phyloP scores from a whole-genome alignment of 768 basidiomycete genomes.

The Lentinula sp. region DNA sequence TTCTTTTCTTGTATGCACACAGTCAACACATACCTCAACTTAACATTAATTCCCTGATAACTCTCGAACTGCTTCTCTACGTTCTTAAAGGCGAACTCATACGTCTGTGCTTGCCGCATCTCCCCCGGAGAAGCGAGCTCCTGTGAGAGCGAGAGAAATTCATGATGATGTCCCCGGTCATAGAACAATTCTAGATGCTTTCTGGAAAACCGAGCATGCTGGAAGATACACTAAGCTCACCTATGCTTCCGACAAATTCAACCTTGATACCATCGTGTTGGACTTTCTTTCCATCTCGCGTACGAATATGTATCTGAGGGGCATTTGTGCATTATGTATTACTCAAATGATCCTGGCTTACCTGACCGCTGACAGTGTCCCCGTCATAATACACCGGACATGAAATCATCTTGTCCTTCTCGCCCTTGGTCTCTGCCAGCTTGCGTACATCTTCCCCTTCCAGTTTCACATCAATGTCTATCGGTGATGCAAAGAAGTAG shows the following conservation, averaged over 20 bases:
- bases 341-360: slow-evolving; percentile 21
- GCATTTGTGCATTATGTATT: neutral
- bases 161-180: slow-evolving; percentile 96
- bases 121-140: slow-evolving; percentile 96
- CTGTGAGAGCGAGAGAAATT: slow-evolving; percentile 92
- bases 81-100: slow-evolving; percentile 97
- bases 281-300: slow-evolving; percentile 92
- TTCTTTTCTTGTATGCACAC: neutral
- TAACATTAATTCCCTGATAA: slow-evolving; percentile 97
- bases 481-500: slow-evolving; percentile 87
- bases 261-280: slow-evolving; percentile 97
- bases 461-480: slow-evolving; percentile 88
- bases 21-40: slow-evolving; percentile 63
- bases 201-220: neutral
- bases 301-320: slow-evolving; percentile 74
- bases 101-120: slow-evolving; percentile 93
- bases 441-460: slow-evolving; percentile 84
- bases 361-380: slow-evolving; percentile 86
- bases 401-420: slow-evolving; percentile 79
- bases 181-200: slow-evolving; percentile 74
- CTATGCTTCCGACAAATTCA: slow-evolving; percentile 95
- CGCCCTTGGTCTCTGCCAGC: slow-evolving; percentile 83
- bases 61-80: slow-evolving; percentile 99
- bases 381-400: slow-evolving; percentile 97
- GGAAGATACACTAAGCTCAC: slow-evolving; percentile 32